A percentile compares a stretch with the other conserved stretches of the same genome.
phyloP scores from a whole-genome alignment of 78 protist species.

The Dictyostelium firmibasis region DNA sequence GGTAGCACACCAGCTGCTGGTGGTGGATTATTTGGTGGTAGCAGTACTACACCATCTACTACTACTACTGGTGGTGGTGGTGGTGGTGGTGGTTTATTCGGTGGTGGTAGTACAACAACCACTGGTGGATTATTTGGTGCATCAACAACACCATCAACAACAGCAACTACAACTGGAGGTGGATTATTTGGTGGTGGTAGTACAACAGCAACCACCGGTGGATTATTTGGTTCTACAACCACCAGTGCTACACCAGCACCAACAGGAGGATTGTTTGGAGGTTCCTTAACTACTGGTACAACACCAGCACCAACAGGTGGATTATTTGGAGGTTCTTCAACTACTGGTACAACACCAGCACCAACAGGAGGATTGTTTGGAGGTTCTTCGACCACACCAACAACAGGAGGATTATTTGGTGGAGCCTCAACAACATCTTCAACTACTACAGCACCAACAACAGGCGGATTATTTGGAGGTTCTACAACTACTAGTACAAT shows the following conservation, averaged over 20 bases:
- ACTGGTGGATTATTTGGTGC: conserved; percentile 35
- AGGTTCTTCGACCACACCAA: background rate
- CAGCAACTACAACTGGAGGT: background rate
- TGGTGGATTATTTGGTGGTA: conserved; percentile 8
- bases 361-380: conserved; percentile 8
- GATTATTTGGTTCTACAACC: conserved; percentile 15
- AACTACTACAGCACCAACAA: background rate
- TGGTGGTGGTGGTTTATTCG: conserved; percentile 8
- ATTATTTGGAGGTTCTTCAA: conserved; percentile 8
- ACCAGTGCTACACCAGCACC: conserved; percentile 2
- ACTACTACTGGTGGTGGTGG: background rate
- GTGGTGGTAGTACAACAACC: background rate
- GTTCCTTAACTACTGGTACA: background rate
- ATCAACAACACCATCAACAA: conserved; percentile 3
- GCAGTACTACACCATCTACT: background rate
- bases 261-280: conserved; percentile 2
- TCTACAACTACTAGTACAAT: too few relatives aligned
- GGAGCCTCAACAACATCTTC: background rate
- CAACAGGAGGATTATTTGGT: conserved; percentile 38
- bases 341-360: background rate
- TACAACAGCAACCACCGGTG: background rate
- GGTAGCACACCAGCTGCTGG: background rate
- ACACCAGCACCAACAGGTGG: conserved; percentile 7
- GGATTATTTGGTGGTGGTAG: conserved; percentile 31
- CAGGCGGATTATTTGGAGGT: conserved; percentile 24